phyloP scores from a whole-genome alignment of 2,329 filamentous ascomycete genomes.

The Colletotrichum musicola region DNA sequence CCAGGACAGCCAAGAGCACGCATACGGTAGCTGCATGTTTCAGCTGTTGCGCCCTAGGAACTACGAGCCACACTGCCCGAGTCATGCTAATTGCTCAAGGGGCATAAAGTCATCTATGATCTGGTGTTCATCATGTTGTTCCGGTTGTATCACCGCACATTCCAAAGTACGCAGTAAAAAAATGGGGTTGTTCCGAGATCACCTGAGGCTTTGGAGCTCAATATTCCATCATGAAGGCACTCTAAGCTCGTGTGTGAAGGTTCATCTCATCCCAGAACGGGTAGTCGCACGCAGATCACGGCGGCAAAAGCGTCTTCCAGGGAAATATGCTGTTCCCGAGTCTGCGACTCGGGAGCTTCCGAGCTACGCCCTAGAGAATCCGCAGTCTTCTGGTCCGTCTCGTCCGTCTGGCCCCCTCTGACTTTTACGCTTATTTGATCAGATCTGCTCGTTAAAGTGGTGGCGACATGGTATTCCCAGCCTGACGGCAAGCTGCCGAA shows the following conservation, averaged over 20 bases:
- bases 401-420: neutral
- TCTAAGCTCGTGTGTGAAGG: no score
- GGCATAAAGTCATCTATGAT: neutral
- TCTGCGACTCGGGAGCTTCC: conserved; percentile 8
- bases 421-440: conserved; percentile 3
- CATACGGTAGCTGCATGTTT: conserved; percentile 23
- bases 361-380: neutral
- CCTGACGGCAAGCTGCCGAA: neutral
- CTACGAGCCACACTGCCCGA: neutral
- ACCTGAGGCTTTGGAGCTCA: no score
- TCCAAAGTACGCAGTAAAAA: no score
- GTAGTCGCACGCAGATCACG: neutral
- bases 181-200: no score
- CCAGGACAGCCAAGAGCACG: conserved; percentile 18
- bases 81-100: conserved; percentile 6
- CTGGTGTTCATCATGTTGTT: neutral
- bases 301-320: neutral
- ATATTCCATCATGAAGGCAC: no score
- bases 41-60: conserved; percentile 8
- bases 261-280: no score
- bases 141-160: no score
- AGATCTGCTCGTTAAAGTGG: neutral
- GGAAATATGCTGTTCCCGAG: neutral
- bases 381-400: neutral
- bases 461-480: neutral